A percentile compares a stretch with the other conserved stretches of the same genome.
phyloP scores from a whole-genome alignment of 1,139 yeast species.

The Casaregolazyma lundiana region DNA sequence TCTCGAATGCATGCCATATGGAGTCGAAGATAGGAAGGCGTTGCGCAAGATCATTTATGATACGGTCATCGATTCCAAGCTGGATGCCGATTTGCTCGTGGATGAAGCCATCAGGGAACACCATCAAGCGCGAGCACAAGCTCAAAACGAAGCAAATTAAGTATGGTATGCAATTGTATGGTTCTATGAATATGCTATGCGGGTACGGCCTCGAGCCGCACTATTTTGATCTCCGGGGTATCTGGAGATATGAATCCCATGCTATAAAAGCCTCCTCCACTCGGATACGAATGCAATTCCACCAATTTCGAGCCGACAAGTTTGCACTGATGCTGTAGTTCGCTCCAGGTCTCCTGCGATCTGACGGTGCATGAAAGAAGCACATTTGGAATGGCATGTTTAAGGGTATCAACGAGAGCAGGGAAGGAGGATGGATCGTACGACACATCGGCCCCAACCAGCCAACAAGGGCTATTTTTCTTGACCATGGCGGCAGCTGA shows the following conservation, averaged over 20 bases:
- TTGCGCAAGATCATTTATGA: slow-evolving; percentile 11
- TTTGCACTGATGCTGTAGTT: slow-evolving; percentile 47
- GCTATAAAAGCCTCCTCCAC: slow-evolving; percentile 9
- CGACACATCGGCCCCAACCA: slow-evolving; percentile 79
- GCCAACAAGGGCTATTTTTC: slow-evolving; percentile 31
- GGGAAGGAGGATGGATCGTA: slow-evolving; percentile 66
- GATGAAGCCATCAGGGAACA: slow-evolving; percentile 16
- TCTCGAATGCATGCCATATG: slow-evolving; percentile 17
- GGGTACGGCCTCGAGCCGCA: slow-evolving; percentile 5
- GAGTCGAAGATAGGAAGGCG: slow-evolving; percentile 9
- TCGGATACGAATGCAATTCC: slow-evolving; percentile 21
- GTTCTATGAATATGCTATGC: neutral
- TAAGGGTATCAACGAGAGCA: slow-evolving; percentile 48
- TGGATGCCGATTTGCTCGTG: slow-evolving; percentile 21
- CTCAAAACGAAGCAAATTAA: neutral
- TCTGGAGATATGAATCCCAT: slow-evolving; percentile 21
- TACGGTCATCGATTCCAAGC: slow-evolving; percentile 16
- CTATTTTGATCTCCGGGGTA: slow-evolving; percentile 21
- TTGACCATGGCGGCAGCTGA: slow-evolving; percentile 24
- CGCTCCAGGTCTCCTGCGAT: slow-evolving; percentile 50
- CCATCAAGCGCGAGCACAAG: neutral
- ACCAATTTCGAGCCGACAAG: slow-evolving; percentile 30
- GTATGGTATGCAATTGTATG: neutral
- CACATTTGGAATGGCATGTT: slow-evolving; percentile 19
- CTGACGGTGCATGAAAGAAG: slow-evolving; percentile 62